A percentile compares a stretch with the other conserved stretches of the same genome.
These are phyloP conservation scores for Magnusiomyces sp. DNA, from an alignment of 1,139 yeast genomes.

Conservation along the genomic window DNA sequence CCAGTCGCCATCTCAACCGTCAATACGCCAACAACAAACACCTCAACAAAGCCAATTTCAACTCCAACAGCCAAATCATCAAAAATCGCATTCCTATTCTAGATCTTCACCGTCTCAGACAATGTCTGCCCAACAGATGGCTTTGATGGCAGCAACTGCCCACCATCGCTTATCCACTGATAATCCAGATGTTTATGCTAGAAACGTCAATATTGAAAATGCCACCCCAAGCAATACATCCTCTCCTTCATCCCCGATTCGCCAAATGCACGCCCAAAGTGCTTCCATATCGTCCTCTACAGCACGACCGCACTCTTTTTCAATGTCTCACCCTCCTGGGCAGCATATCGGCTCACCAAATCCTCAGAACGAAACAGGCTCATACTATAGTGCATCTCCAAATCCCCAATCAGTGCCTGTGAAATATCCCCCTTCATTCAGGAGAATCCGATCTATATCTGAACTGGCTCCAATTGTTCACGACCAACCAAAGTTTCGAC, in stretches of 20 bases:
- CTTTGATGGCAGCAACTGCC: conserved; percentile 5
- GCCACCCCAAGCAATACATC: too few species aligned
- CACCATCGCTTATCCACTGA: not conserved
- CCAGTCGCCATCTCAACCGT: conserved; percentile 20
- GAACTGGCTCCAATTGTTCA: conserved; percentile 61
- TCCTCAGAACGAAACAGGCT: too few species aligned
- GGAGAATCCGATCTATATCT: conserved; percentile 36
- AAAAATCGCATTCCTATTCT: not conserved
- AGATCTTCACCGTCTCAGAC: conserved; percentile 7
- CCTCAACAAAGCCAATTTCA: conserved; percentile 1
- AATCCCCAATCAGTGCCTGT: too few species aligned
- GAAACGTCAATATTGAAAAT: too few species aligned
- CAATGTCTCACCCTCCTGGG: not conserved
- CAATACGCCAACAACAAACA: conserved; percentile 7
- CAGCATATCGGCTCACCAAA: too few species aligned
- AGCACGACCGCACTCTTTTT: conserved; percentile 3
- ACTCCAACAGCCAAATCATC: conserved; percentile 2
- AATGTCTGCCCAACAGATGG: conserved; percentile 10
- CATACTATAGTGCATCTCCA: too few species aligned
- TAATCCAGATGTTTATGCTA: too few species aligned
- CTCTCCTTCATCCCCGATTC: too few species aligned
- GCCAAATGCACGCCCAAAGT: not conserved
- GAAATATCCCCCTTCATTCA: conserved; percentile 35
- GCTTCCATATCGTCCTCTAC: conserved; percentile 4
- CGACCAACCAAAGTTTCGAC: conserved; percentile 63